Percentiles rank a stretch among this genome's conserved stretches.
Conservation (phyloP, 2,329 filamentous ascomycete species). For the Endocalyx cinctus region DNA sequence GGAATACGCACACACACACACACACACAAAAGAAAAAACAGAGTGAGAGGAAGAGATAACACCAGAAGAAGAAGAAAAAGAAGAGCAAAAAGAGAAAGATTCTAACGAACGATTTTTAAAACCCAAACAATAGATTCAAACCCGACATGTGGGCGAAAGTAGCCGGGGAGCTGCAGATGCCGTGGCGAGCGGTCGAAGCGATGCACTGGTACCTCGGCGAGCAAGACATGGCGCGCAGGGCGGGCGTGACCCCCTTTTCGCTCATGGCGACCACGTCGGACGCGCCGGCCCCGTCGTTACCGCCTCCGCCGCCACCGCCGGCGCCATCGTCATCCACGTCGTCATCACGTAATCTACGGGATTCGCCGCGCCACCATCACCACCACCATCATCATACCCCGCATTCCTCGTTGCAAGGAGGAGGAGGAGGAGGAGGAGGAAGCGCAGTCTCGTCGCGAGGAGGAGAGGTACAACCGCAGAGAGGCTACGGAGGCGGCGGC, state of each 20-base stretch:
- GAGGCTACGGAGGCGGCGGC: slow-evolving; percentile 35
- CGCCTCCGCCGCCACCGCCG: no score
- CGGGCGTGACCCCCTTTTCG: slow-evolving; percentile 82
- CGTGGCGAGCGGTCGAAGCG: slow-evolving; percentile 91
- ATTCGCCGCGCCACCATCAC: slow-evolving; percentile 30
- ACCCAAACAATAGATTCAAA: slow-evolving; percentile 67
- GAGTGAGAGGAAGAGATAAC: no score
- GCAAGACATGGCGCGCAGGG: slow-evolving; percentile 86
- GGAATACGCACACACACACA: no score
- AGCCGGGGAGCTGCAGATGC: slow-evolving; percentile 89
- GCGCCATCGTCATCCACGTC: no score
- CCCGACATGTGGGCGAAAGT: slow-evolving; percentile 97
- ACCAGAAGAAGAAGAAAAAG: not conserved
- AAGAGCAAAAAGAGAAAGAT: not conserved
- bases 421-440: no score
- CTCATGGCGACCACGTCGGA: slow-evolving; percentile 54
- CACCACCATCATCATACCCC: slow-evolving; percentile 12
- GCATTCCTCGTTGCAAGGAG: slow-evolving; percentile 44
- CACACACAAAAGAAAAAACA: no score
- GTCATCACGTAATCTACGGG: no score
- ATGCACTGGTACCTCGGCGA: slow-evolving; percentile 99
- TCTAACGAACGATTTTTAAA: no score
- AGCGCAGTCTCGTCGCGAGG: no score
- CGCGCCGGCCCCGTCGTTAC: no score
- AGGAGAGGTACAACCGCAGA: slow-evolving; percentile 29